phyloP scores from a whole-genome alignment of 2,329 filamentous ascomycete genomes.

The Monosporascus sp. region DNA sequence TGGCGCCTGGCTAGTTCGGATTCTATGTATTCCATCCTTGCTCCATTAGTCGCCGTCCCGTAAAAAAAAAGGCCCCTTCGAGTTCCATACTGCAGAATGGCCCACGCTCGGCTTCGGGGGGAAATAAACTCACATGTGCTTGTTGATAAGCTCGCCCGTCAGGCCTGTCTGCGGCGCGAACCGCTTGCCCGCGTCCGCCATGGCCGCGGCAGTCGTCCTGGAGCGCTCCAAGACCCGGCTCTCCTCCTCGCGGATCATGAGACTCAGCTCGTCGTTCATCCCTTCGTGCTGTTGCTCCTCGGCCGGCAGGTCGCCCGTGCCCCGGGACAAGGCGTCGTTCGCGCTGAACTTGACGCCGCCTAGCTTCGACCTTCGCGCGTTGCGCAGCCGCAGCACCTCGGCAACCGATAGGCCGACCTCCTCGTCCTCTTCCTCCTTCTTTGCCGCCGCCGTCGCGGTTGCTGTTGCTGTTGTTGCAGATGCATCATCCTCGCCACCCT shows the following conservation, averaged over 20 bases:
- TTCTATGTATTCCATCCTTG: slow-evolving; percentile 82
- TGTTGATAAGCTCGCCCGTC: slow-evolving; percentile 60
- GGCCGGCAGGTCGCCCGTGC: slow-evolving; percentile 13
- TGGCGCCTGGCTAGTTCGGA: slow-evolving; percentile 65
- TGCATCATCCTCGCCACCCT: neutral
- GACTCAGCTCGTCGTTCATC: slow-evolving; percentile 28
- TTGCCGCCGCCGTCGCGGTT: slow-evolving; percentile 7
- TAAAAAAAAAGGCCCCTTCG: no score
- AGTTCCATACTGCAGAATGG: no score
- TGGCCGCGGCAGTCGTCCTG: slow-evolving; percentile 23
- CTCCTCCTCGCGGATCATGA: slow-evolving; percentile 30
- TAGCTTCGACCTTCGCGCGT: slow-evolving; percentile 42
- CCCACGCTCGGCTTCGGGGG: no score
- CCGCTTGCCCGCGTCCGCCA: slow-evolving; percentile 38
- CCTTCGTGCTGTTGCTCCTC: neutral
- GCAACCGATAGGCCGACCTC: slow-evolving; percentile 39
- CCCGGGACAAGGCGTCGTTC: slow-evolving; percentile 12
- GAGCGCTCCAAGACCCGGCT: slow-evolving; percentile 23
- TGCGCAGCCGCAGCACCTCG: slow-evolving; percentile 48
- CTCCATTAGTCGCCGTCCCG: slow-evolving; percentile 54
- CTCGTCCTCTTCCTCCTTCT: slow-evolving; percentile 16
- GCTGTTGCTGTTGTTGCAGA: slow-evolving; percentile 6
- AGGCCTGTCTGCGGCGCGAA: slow-evolving; percentile 70
- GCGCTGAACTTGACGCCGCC: slow-evolving; percentile 53
- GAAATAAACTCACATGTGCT: slow-evolving; percentile 65